Evolutionary conservation across 164 flowering plant species (phyloP), one percentile per base, ranked within the genome.

Genomic region (Warburgia ugandensis): DNA sequence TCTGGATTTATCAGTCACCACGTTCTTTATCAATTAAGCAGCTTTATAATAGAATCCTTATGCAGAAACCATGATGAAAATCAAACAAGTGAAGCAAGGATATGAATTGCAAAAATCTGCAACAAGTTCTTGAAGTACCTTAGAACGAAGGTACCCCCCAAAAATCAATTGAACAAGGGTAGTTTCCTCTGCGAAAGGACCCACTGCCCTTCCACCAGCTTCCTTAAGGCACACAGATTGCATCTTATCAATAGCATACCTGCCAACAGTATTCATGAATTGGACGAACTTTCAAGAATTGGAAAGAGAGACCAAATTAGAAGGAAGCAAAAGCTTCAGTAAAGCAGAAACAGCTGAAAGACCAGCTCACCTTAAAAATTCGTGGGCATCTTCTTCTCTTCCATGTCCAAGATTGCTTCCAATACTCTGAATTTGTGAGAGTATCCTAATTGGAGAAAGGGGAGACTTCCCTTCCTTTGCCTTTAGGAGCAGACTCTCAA

Each of bases 111-210:
- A n/a, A n/a, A n/a, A n/a, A n/a, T n/a, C n/a, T n/a, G n/a, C n/a
- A n/a, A n/a, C n/a, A n/a, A n/a, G n/a, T n/a, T n/a, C n/a, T n/a
- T n/a, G 9, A 20, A 28, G 21, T 65, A 91, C 98, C 92, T 85
- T 85, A 22, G 98, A 91, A 19, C 76, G 84, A 58, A 91, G 92
- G 54, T 91, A 83, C 45, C 98, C 98, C 38, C 96, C 96, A 71
- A 91, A 91, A 17, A 87, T 85, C 28, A 85, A 80, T 59, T 85
- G 86, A 28, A 83, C 45, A n/a, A 91, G 75, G 61, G 83, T 78
- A 30, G 87, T 77, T 63, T 87, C 94, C 61, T 82, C 91, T 54
- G 76, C 75, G 19, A 49, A 54, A 29, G 74, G 60, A 13, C 60
- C 62, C 22, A 54, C 45, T 28, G 48, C 69, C 59, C 54, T 66